A percentile compares a stretch with the other conserved stretches of the same genome.
These are phyloP conservation scores for Psilocybe cubensis DNA, from an alignment of 768 basidiomycete species.

Conservation along the genomic window DNA sequence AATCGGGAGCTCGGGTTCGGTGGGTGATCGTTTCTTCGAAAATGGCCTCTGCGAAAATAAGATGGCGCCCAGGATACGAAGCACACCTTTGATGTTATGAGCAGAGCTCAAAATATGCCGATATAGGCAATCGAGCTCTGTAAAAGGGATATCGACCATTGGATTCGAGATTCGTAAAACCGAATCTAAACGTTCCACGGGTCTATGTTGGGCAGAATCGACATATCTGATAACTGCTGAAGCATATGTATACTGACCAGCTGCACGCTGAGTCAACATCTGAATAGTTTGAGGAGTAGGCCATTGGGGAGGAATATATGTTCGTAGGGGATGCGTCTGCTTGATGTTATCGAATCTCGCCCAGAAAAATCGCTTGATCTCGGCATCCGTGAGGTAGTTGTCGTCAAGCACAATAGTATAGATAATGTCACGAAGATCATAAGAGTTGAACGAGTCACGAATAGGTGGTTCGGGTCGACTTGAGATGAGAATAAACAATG, in stretches of 20 bases:
- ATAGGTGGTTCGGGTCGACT: conserved; percentile 31
- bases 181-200: conserved; percentile 27
- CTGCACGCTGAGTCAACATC: conserved; percentile 21
- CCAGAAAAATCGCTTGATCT: conserved; percentile 27
- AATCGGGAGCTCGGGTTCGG: conserved; percentile 23
- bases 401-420: conserved; percentile 28
- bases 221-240: conserved; percentile 30
- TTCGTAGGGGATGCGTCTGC: conserved; percentile 24
- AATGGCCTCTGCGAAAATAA: conserved; percentile 21
- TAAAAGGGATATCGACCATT: conserved; percentile 25
- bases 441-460: conserved; percentile 31
- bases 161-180: conserved; percentile 22
- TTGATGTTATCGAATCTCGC: conserved; percentile 27
- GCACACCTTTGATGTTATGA: conserved; percentile 26
- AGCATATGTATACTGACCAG: conserved; percentile 33
- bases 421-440: conserved; percentile 28
- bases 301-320: conserved; percentile 26
- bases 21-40: conserved; percentile 16
- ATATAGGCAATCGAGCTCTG: conserved; percentile 28
- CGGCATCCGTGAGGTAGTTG: conserved; percentile 25
- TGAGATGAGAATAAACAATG: conserved; percentile 31
- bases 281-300: conserved; percentile 20
- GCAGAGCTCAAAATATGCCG: conserved; percentile 24
- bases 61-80: conserved; percentile 28
- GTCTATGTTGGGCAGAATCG: conserved; percentile 27